Evolutionary conservation across 2,329 filamentous ascomycete species (phyloP).

Genomic region (Parastagonospora avenae): DNA sequence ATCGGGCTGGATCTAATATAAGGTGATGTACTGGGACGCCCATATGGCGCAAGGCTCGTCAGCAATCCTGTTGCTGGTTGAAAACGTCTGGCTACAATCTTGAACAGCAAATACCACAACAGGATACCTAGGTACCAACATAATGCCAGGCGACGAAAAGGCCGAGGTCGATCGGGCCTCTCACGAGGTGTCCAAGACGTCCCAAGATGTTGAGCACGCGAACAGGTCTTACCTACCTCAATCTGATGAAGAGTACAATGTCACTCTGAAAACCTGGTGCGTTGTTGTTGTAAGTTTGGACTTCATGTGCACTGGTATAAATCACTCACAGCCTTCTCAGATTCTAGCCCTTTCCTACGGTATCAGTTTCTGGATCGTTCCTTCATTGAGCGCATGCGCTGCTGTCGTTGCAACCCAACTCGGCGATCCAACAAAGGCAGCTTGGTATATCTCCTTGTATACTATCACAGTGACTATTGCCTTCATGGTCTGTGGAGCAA

Average conservation of each 20-base stretch:
- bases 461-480: constrained; percentile 51
- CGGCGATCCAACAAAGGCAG: constrained; percentile 38
- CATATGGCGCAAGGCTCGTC: background rate
- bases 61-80: background rate
- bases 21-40: background rate
- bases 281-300: constrained; percentile 33
- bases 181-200: constrained; percentile 12
- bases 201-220: constrained; percentile 13
- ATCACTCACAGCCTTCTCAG: constrained; percentile 4
- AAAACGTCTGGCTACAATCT: background rate
- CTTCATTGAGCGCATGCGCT: constrained; percentile 38
- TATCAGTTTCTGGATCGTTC: constrained; percentile 50
- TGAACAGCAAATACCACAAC: background rate
- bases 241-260: constrained; percentile 45
- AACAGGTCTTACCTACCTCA: constrained; percentile 29
- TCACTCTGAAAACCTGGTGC: constrained; percentile 51
- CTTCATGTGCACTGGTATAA: background rate
- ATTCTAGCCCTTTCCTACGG: constrained; percentile 47
- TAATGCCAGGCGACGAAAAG: constrained; percentile 8
- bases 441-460: constrained; percentile 47
- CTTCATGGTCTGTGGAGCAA: constrained; percentile 49
- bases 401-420: constrained; percentile 41
- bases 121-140: background rate
- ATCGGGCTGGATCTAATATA: constrained; percentile 3
- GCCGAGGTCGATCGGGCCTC: constrained; percentile 5